Percentiles rank a stretch among this genome's conserved stretches.
phyloP scores from a whole-genome alignment of 495 filamentous ascomycete genomes.

The Neurospora sp. region DNA sequence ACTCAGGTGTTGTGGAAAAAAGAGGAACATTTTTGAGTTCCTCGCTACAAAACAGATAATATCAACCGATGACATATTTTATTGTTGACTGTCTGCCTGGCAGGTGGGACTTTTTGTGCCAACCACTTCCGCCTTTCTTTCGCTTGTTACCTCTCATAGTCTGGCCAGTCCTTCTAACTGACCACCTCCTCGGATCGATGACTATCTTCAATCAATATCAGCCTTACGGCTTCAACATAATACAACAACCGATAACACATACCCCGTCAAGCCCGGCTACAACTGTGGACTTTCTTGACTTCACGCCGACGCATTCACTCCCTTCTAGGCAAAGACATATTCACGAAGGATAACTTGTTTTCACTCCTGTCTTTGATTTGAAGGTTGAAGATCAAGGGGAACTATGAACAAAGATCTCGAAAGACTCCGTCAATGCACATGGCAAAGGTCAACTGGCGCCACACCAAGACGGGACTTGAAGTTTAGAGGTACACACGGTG shows the following conservation, averaged over 20 bases:
- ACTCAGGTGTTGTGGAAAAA: background rate
- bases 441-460: background rate
- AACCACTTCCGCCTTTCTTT: background rate
- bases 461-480: background rate
- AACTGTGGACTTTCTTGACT: background rate
- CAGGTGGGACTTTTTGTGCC: background rate
- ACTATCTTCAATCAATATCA: background rate
- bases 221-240: background rate
- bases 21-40: background rate
- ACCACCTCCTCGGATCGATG: background rate
- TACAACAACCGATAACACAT: background rate
- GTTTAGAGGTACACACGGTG: background rate
- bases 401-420: background rate
- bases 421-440: background rate
- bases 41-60: background rate
- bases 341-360: too few species aligned
- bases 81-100: background rate
- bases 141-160: too few species aligned
- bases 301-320: background rate
- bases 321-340: background rate
- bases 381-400: background rate
- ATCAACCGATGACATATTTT: background rate
- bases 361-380: too few species aligned
- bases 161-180: background rate
- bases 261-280: background rate